Evolutionary conservation across 345 rosid species (phyloP), one percentile per base, ranked within the genome.

Genomic region (Eutrema heterophyllum): DNA sequence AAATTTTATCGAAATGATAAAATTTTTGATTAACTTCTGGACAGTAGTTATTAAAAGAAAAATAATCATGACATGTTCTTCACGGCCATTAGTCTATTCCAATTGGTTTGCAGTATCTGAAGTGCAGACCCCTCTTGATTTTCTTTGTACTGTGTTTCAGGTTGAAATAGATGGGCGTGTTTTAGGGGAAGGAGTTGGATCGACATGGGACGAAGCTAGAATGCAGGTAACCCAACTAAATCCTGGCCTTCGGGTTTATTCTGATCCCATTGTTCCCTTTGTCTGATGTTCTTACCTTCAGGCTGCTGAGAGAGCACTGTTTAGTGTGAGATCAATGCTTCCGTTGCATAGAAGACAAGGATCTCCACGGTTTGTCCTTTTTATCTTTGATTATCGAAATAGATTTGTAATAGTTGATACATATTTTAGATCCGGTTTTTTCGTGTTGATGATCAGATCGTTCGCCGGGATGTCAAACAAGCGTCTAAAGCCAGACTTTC

Each of bases 301-400:
- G 98, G 98, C 99, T 79, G 92, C 98, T 70, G 98, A 92, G 50
- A 92, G 79, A 81, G 99, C 99, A 36, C 93, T 95, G 18, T 83
- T 71, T 68, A 86, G 72, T 68, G 66, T 90, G 57, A 83, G 86
- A 83, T 75, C 89, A 43, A 83, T 80, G 89, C 81, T 78, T 73
- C 81, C 77, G 68, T 26, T 85, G 69, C 89, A 71, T 32, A 96
- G 89, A 82, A 88, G 92, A 63, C 90, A 85, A 74, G 86, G 80
- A 73, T 87, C 96, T 69, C 96, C 96, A 30, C 79, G 97, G 99
- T 95, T 74, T 81, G 89, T 78, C 78, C 64, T 56, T 56, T 9
- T 69, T 32, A 24, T 50, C 26, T 57, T 64, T 40, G 59, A 45
- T 46, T 21, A 35, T 35, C 5, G 13, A 21, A 72, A 26, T 49